A percentile compares a stretch with the other conserved stretches of the same genome.
Conservation (phyloP, 2,329 filamentous ascomycete species). For the Beauveria brongniartii region DNA sequence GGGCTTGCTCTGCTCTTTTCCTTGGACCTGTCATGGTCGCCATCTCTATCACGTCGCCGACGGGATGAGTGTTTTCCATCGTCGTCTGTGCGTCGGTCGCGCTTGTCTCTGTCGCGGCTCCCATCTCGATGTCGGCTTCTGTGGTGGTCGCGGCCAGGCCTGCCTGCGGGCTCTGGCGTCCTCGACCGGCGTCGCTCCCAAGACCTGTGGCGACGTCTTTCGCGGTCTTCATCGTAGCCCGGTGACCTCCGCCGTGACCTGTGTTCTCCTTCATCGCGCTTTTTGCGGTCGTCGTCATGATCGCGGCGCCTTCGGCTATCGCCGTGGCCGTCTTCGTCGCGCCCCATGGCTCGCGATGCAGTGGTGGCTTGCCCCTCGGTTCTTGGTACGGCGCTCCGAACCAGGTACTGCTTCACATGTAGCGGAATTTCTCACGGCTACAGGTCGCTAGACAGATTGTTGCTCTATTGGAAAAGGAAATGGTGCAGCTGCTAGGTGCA, state of each 20-base stretch:
- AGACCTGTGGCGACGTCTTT: constrained; percentile 7
- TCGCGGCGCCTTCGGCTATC: constrained; percentile 1
- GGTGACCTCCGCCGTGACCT: constrained; percentile 7
- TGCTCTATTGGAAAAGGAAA: background rate
- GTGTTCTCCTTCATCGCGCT: background rate
- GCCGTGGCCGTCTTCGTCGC: constrained; percentile 1
- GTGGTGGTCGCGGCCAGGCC: constrained; percentile 13
- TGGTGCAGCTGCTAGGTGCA: background rate
- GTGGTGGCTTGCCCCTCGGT: background rate
- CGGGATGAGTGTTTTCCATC: background rate
- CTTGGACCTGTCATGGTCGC: constrained; percentile 14
- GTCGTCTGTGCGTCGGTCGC: constrained; percentile 5
- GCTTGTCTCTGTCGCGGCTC: constrained; percentile 13
- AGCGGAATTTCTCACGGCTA: background rate
- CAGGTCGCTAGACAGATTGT: background rate
- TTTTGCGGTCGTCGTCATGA: background rate
- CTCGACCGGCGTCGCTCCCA: constrained; percentile 9
- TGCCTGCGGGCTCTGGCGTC: constrained; percentile 7
- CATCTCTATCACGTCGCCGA: background rate
- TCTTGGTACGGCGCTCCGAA: background rate
- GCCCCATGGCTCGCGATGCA: background rate
- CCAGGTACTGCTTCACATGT: background rate
- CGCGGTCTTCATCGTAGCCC: constrained; percentile 6
- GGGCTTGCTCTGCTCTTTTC: constrained; percentile 18
- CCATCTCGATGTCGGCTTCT: constrained; percentile 21